Conservation (phyloP, 192 early-diverging fungal genomes). For the Thamnidium elegans region DNA sequence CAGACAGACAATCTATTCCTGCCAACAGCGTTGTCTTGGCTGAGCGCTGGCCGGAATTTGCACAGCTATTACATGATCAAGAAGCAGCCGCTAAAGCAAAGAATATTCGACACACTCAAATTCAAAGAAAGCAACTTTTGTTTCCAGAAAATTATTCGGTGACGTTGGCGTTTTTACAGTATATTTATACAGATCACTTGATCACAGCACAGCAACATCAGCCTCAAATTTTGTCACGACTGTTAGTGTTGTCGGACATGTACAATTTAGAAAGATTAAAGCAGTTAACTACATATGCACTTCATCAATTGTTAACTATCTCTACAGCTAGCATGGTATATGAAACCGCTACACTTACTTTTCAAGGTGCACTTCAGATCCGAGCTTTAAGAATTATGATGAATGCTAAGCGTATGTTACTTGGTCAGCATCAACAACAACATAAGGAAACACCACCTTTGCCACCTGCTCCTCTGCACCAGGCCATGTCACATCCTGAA, state of each 20-base stretch:
- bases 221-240: constrained; percentile 58
- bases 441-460: no score
- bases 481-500: no score
- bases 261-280: constrained; percentile 56
- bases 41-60: constrained; percentile 55
- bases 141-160: constrained; percentile 33
- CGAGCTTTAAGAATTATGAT: constrained; percentile 54
- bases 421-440: constrained; percentile 1
- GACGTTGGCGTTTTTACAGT: constrained; percentile 38
- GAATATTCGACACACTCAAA: neutral
- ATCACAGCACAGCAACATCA: constrained; percentile 64
- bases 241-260: constrained; percentile 58
- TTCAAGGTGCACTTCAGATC: constrained; percentile 62
- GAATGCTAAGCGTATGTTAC: constrained; percentile 33
- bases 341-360: constrained; percentile 61
- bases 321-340: constrained; percentile 61
- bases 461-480: no score
- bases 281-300: constrained; percentile 50
- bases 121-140: constrained; percentile 9
- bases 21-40: constrained; percentile 52
- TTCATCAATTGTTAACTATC: constrained; percentile 60
- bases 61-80: constrained; percentile 30
- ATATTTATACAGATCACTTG: constrained; percentile 48
- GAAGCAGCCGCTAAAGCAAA: neutral
- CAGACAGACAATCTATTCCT: constrained; percentile 46